Conservation (phyloP, 768 basidiomycete genomes). For the Phaffia australis region DNA sequence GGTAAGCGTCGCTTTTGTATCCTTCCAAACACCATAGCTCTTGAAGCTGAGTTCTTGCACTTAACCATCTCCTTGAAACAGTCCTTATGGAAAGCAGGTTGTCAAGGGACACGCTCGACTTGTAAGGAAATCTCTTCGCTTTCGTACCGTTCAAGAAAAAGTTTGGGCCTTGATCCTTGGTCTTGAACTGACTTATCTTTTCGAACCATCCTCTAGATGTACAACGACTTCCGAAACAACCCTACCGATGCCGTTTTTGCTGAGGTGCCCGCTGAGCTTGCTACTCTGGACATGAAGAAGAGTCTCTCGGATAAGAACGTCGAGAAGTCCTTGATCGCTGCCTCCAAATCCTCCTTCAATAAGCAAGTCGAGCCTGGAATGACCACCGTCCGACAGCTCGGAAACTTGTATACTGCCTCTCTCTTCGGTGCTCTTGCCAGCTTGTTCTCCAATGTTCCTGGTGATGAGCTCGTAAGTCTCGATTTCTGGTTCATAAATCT, state of each 20-base stretch:
- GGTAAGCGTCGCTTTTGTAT: conserved; percentile 28
- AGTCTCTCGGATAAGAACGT: conserved; percentile 87
- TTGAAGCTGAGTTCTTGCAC: not conserved
- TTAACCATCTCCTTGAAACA: conserved; percentile 29
- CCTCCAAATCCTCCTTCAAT: conserved; percentile 47
- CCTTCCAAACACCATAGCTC: not conserved
- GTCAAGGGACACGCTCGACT: conserved; percentile 93
- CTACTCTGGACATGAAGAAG: conserved; percentile 51
- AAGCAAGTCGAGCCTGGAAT: conserved; percentile 59
- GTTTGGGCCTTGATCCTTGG: not conserved
- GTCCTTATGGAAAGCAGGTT: conserved; percentile 96
- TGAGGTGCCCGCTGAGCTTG: conserved; percentile 58
- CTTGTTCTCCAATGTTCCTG: conserved; percentile 61
- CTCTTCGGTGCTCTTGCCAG: conserved; percentile 90
- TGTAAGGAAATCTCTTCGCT: conserved; percentile 33
- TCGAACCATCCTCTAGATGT: conserved; percentile 41
- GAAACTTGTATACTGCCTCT: conserved; percentile 98
- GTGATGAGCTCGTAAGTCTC: conserved; percentile 46
- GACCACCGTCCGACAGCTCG: conserved; percentile 77
- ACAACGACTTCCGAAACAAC: conserved; percentile 79
- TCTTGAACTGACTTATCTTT: not conserved
- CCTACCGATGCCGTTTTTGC: conserved; percentile 53
- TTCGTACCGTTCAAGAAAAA: not conserved
- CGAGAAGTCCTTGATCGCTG: conserved; percentile 84
- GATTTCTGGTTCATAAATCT: not conserved